Base-by-base conservation (phyloP, 108 stramenopile genomes). In the Cyclotella baltica region DNA sequence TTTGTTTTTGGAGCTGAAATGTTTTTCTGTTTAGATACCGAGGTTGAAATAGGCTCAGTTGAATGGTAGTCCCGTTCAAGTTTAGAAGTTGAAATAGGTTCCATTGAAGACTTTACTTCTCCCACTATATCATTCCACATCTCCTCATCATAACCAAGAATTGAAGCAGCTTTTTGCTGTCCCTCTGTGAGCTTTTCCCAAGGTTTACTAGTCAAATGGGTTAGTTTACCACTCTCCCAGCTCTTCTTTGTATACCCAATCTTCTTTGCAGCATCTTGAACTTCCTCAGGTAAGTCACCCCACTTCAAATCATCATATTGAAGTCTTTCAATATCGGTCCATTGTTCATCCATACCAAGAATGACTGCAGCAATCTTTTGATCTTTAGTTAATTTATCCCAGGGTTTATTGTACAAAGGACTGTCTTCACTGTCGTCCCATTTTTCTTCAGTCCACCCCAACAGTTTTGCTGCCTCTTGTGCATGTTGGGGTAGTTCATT, bases 341-440 rank as follows among this genome's bases (percentile, higher is more conserved):
- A 52, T n/a, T 52, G 18, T n/a, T 13, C n/a, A 52, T 52, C 51
- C 51, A 52, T n/a, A 13, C 51, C 51, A 13, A 52, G 51, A 19
- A 20, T n/a, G 4, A 52, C 51, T 4, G 51, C 51, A 52, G 51
- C 51, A 52, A 19, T 52, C 19, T 52, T 52, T 52, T 52, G 19
- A n/a, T 52, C n/a, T n/a, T 20, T 20, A 19, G 19, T 19, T n/a
- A 52, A 52, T 19, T 4, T 52, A 52, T 20, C n/a, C 51, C 51
- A 52, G 18, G 51, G 51, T n/a, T 19, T 10, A 52, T 52, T 4
- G n/a, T n/a, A n/a, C n/a, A 52, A 52, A 10, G 51, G 51, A 52
- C 51, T 52, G n/a, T 52, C 51, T n/a, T 52, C 19, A n/a, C 18
- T n/a, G 11, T 10, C 51, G n/a, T 52, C 51, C 51, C 51, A 52